Conservation (phyloP, 192 early-diverging fungal species). For the Podila horticola region DNA sequence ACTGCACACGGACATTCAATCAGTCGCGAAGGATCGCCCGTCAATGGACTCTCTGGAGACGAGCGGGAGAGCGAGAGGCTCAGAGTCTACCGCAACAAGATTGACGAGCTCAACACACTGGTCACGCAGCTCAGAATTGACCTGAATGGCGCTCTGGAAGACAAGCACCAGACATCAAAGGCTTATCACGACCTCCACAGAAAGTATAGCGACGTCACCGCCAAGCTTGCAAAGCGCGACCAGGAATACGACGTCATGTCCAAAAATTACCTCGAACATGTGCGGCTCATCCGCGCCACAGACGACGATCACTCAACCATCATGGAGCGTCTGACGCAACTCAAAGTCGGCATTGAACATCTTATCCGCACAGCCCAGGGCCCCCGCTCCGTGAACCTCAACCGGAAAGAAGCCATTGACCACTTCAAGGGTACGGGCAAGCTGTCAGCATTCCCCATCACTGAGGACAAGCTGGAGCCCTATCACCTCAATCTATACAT, state of each 20-base stretch:
- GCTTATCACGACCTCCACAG: constrained; percentile 13
- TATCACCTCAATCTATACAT: constrained; percentile 43
- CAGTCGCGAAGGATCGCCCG: constrained; percentile 34
- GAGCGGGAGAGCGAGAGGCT: neutral
- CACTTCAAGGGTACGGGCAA: constrained; percentile 19
- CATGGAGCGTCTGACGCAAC: constrained; percentile 19
- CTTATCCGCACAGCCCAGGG: constrained; percentile 41
- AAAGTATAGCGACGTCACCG: constrained; percentile 18
- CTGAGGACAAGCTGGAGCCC: constrained; percentile 22
- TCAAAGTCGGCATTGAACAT: constrained; percentile 37
- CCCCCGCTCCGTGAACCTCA: constrained; percentile 21
- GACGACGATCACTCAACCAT: constrained; percentile 50
- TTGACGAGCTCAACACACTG: constrained; percentile 24
- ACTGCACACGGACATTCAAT: neutral
- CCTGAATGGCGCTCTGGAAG: constrained; percentile 3
- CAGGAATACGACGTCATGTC: constrained; percentile 48
- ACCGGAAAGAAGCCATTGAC: constrained; percentile 26
- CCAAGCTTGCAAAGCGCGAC: constrained; percentile 19
- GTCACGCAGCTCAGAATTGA: constrained; percentile 9
- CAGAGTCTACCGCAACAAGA: constrained; percentile 14
- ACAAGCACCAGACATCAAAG: neutral
- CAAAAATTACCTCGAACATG: constrained; percentile 47
- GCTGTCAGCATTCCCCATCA: constrained; percentile 15
- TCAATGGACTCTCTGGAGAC: neutral
- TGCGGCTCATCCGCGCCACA: constrained; percentile 37